These are phyloP conservation scores for Cryptosporidium meleagridis DNA, from an alignment of 169 alveolate genomes.

Conservation along the genomic window DNA sequence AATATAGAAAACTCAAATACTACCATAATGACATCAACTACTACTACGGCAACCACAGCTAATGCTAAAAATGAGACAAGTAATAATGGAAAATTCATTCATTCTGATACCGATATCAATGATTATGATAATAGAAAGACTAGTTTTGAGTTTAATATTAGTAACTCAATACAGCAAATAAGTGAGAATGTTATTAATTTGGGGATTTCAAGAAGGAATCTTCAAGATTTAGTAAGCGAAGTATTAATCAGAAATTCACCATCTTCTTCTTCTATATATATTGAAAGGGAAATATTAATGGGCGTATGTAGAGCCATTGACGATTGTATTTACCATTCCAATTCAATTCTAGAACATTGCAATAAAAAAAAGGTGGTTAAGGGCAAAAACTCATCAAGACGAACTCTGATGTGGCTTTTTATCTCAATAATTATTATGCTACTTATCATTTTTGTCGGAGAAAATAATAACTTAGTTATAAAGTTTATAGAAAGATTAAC, in stretches of 20 bases:
- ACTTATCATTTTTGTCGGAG: not conserved
- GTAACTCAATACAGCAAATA: not conserved
- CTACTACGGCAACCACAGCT: not conserved
- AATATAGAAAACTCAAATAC: not conserved
- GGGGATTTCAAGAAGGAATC: conserved; percentile 16
- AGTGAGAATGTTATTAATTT: conserved; percentile 23
- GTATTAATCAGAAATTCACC: not conserved
- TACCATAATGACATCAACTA: not conserved
- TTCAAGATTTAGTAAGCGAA: conserved; percentile 19
- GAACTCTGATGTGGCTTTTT: not conserved
- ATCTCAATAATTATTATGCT: not conserved
- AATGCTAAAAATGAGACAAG: not conserved
- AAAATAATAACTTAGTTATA: not conserved
- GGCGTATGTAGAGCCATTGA: conserved; percentile 20
- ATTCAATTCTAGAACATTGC: not conserved
- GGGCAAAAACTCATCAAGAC: not conserved
- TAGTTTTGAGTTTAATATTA: conserved; percentile 16
- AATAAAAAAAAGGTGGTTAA: conserved; percentile 7
- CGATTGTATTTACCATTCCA: conserved; percentile 26
- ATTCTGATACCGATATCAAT: not conserved
- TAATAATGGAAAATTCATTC: not conserved
- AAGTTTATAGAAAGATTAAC: not conserved
- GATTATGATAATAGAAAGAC: not conserved
- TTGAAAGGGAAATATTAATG: conserved; percentile 12
- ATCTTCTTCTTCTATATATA: not conserved